phyloP scores from a whole-genome alignment of 345 rosid species.

The Populus simonii region DNA sequence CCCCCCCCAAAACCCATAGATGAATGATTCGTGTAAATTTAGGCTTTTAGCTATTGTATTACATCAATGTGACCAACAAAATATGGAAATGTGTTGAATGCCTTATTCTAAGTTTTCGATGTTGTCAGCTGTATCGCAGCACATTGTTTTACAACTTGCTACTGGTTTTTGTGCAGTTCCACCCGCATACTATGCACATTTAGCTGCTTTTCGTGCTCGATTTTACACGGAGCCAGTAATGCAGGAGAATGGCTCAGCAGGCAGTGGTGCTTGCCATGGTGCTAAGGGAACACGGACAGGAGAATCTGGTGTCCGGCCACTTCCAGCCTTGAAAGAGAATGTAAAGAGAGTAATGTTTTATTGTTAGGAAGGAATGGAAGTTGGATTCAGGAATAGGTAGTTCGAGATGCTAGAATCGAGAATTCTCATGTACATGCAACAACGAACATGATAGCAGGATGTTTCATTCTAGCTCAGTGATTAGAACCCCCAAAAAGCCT shows the following conservation, averaged over 20 bases:
- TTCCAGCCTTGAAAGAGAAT: slow-evolving; percentile 96
- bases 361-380: slow-evolving; percentile 38
- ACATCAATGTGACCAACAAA: neutral
- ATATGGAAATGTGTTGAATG: neutral
- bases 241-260: slow-evolving; percentile 67
- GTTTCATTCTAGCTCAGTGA: slow-evolving; percentile 11
- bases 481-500: slow-evolving; percentile 2
- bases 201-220: slow-evolving; percentile 96
- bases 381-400: neutral
- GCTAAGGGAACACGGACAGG: slow-evolving; percentile 42
- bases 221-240: slow-evolving; percentile 91
- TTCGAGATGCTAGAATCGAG: slow-evolving; percentile 10
- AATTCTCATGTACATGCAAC: slow-evolving; percentile 29
- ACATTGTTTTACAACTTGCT: neutral
- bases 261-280: slow-evolving; percentile 30
- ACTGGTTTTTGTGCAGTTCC: slow-evolving; percentile 58
- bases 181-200: slow-evolving; percentile 94
- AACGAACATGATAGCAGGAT: slow-evolving; percentile 13
- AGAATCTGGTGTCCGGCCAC: slow-evolving; percentile 66
- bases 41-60: neutral
- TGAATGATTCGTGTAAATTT: neutral
- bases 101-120: neutral
- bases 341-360: slow-evolving; percentile 98
- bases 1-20: neutral
- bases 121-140: neutral